Evolutionary conservation across 306 rosid species (phyloP), one percentile per base, ranked within the genome.

Genomic region (Canavalia ensiformis): DNA sequence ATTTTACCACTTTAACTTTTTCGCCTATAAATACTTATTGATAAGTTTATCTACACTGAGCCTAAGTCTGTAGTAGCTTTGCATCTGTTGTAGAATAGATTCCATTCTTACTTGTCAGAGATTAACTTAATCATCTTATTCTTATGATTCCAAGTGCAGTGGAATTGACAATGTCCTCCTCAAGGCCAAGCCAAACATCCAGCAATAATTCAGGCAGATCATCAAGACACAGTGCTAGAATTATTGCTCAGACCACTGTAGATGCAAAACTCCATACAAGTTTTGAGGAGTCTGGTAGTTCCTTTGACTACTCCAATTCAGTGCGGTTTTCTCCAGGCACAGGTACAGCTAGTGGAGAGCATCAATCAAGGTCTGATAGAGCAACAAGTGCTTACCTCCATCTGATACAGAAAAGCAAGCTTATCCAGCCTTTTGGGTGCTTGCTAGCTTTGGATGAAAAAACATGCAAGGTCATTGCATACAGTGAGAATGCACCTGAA

Each of bases 401-500:
- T 66, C 90, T 88, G 83, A 80, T 93, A 35, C 97, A 93, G 89
- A 93, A 91, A 73, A 91, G 97, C 44, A 91, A 90, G 89, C 81
- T 87, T 64, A 91, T 93, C 78, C 97, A 93, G 70, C 94, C 96
- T 13, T 91, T 91, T 80, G 97, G 97, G 18, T 93, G 96, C 87
- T 82, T 93, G 88, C 80, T 93, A 39, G 97, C 94, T 67, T 75
- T 93, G 46, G 92, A 93, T 86, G 97, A 93, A 68, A 93, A 93
- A 84, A 90, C 91, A 63, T 85, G 82, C 83, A 88, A 85, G 86
- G 96, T 93, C 76, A 83, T 91, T 79, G 97, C 94, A 1, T 93
- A 93, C 84, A 93, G 97, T 83, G 94, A 91, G 83, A 93, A 93
- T 86, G 96, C 96, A 60, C 88, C 91, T 68, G 97, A 93, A 82